Evolutionary conservation across 2,329 filamentous ascomycete genomes (phyloP).

Genomic region (Camillea tinctor): DNA sequence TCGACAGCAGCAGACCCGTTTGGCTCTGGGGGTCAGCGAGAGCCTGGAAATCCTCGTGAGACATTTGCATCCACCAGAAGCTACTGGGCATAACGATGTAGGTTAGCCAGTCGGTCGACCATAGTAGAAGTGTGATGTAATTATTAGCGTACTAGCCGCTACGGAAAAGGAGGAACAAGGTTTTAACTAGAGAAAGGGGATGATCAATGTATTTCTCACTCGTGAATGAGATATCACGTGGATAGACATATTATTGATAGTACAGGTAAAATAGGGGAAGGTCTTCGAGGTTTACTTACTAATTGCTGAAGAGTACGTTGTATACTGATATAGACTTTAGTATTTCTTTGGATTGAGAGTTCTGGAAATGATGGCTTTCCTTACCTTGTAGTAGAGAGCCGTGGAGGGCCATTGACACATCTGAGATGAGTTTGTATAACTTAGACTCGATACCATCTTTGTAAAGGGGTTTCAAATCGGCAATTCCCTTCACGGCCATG

Average conservation of each 20-base stretch:
- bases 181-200: too few species aligned
- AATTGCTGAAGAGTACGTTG: slow-evolving; percentile 48
- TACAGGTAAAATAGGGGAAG: background rate
- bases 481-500: slow-evolving; percentile 44
- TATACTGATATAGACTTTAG: slow-evolving; percentile 40
- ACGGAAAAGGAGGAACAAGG: too few species aligned
- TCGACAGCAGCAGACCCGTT: slow-evolving; percentile 45
- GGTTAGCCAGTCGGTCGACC: background rate
- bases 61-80: slow-evolving; percentile 58
- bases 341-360: background rate
- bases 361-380: slow-evolving; percentile 6
- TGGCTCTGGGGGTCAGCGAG: slow-evolving; percentile 49
- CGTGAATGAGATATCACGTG: background rate
- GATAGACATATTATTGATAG: background rate
- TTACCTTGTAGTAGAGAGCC: slow-evolving; percentile 53
- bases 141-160: too few species aligned
- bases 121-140: background rate
- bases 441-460: slow-evolving; percentile 41
- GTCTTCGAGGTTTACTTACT: slow-evolving; percentile 15
- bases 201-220: background rate
- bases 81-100: slow-evolving; percentile 21
- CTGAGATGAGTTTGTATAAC: slow-evolving; percentile 45
- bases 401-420: slow-evolving; percentile 51
- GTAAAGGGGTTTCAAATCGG: slow-evolving; percentile 44
- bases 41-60: slow-evolving; percentile 50